Base-by-base conservation (phyloP, 2,329 filamentous ascomycete genomes). In the Incumbomyces lentus region DNA sequence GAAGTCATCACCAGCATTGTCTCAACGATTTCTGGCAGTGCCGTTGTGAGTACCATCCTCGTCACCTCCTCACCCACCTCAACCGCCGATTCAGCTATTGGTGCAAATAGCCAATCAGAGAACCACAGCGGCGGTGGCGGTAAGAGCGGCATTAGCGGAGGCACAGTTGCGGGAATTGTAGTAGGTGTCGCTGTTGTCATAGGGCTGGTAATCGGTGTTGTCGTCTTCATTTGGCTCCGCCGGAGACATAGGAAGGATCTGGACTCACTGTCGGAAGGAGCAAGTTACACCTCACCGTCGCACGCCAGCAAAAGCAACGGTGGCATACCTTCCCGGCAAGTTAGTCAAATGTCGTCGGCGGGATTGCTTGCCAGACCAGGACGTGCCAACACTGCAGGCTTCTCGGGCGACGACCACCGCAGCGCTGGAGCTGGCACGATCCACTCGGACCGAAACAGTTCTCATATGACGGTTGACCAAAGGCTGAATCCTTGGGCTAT, bases 111-210 rank as follows among this genome's bases (percentile, higher is more conserved):
- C n/a, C 40, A 42, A n/a, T 26, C 4, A n/a, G 10, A 22, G 19
- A 29, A 13, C 22, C 4, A 26, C 8, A 8, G 48, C 32, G 44
- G 48, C 11, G 46, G 49, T 40, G 36, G 42, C 13, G 40, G 47
- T n/a, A 45, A 52, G 14, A 61, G 59, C 16, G 55, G 59, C 11
- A 47, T 70, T 31, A 65, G 62, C 31, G 62, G 61, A 14, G 68
- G 68, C 29, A 61, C 63, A 10, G 67, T 70, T 48, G 68, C 67
- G 5, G 68, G 68, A 22, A 64, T 70, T 41, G 65, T 68, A 3
- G 58, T 70, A 22, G 68, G 68, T 47, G 57, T 64, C 11, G 51
- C 68, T 16, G 59, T 64, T 39, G 67, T 62, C 30, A 50, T 65
- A 14, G 66, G 61, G 34, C 51, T 64, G 14, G 42, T 69, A 12